A percentile compares a stretch with the other conserved stretches of the same genome.
Conservation (phyloP, 2,329 filamentous ascomycete genomes). For the Ophidiomyces ophidiicola region DNA sequence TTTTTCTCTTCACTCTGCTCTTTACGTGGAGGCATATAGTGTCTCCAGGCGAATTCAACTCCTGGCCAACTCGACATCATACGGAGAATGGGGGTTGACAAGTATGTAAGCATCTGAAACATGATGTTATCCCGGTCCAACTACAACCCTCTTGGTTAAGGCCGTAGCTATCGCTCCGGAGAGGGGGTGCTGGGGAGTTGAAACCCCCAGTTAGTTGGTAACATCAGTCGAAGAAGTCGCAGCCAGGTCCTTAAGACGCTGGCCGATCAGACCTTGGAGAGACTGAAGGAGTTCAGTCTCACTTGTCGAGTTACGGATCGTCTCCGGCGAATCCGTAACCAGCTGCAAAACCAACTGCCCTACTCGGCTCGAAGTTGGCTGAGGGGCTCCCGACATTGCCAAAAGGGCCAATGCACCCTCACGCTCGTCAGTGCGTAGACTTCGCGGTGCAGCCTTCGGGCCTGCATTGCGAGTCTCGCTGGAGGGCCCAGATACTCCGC, state of each 20-base stretch:
- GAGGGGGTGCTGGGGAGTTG: background rate
- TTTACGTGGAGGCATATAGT: background rate
- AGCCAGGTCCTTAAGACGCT: constrained; percentile 21
- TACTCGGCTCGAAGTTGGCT: constrained; percentile 18
- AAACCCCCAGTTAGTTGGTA: constrained; percentile 9
- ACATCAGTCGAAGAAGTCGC: constrained; percentile 10
- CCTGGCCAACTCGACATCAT: constrained; percentile 8
- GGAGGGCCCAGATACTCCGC: constrained; percentile 1
- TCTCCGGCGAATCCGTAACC: constrained; percentile 20
- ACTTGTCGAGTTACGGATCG: constrained; percentile 19
- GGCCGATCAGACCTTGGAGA: constrained; percentile 23
- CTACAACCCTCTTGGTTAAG: background rate
- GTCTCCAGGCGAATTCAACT: too few species aligned
- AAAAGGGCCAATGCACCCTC: constrained; percentile 26
- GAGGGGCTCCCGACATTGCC: constrained; percentile 19
- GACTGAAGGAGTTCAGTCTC: constrained; percentile 24
- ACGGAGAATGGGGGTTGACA: constrained; percentile 1
- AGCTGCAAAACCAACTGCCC: constrained; percentile 24
- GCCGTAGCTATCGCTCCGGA: constrained; percentile 7
- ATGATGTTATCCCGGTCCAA: constrained; percentile 2
- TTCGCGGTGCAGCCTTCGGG: constrained; percentile 17
- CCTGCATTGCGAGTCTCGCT: constrained; percentile 14
- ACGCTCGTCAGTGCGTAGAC: constrained; percentile 22
- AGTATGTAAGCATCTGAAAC: constrained; percentile 8
- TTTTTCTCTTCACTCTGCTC: background rate